These are phyloP conservation scores for Deinandra increscens DNA, from an alignment of 129 eudicot genomes.

Conservation along the genomic window DNA sequence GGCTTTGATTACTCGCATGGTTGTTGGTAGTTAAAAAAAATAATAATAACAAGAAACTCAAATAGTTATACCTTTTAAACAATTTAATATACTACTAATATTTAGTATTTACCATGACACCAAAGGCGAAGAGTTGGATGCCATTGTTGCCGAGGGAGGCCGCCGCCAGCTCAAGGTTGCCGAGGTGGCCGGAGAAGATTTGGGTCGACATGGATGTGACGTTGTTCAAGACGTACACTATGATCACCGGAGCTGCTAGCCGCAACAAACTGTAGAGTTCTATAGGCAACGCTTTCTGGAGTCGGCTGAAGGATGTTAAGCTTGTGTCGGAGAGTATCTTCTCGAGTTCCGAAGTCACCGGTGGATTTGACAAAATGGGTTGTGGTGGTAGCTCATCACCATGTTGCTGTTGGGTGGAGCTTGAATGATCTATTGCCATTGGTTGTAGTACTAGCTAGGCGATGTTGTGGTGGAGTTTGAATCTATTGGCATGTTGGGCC, in stretches of 20 bases:
- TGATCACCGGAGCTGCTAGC: constrained; percentile 46
- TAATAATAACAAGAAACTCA: too few species aligned
- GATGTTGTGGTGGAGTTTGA: too few species aligned
- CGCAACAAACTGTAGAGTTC: constrained; percentile 35
- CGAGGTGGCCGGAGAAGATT: constrained; percentile 53
- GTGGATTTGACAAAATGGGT: constrained; percentile 20
- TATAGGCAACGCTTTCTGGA: constrained; percentile 19
- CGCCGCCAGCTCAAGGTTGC: constrained; percentile 49
- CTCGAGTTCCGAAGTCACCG: constrained; percentile 38
- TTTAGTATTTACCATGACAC: constrained; percentile 55
- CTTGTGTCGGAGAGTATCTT: constrained; percentile 38
- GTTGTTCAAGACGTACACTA: constrained; percentile 45
- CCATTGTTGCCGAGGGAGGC: constrained; percentile 50
- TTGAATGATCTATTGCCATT: too few species aligned
- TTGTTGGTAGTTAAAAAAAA: too few species aligned
- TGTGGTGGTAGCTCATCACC: constrained; percentile 21
- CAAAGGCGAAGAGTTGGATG: constrained; percentile 47
- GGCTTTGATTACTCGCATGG: too few species aligned
- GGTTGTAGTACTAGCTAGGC: too few species aligned
- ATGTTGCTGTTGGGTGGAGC: too few species aligned
- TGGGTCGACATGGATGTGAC: constrained; percentile 51
- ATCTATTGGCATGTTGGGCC: too few species aligned
- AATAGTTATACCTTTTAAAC: too few species aligned
- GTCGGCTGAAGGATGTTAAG: constrained; percentile 21
- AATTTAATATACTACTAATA: too few species aligned